phyloP scores from a whole-genome alignment of 2,329 filamentous ascomycete species.

The Stagonosporopsis tanaceti region DNA sequence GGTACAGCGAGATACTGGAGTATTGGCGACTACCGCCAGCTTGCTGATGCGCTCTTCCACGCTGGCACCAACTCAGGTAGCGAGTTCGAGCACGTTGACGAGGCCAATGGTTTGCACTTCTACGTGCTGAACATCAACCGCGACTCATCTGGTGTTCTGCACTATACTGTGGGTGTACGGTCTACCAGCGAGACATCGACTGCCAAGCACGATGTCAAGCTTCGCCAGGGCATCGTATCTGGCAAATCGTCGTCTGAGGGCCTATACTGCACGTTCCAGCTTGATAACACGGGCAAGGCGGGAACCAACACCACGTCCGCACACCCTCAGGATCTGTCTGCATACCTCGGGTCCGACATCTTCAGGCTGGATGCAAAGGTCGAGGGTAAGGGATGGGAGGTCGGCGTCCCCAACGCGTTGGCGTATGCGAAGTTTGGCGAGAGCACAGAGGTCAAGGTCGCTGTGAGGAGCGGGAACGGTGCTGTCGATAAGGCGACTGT shows the following conservation, averaged over 20 bases:
- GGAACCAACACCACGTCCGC: slow-evolving; percentile 19
- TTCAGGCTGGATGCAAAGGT: slow-evolving; percentile 58
- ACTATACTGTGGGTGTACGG: slow-evolving; percentile 59
- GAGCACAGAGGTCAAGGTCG: slow-evolving; percentile 52
- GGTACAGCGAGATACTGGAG: slow-evolving; percentile 58
- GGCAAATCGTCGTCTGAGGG: slow-evolving; percentile 43
- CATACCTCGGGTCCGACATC: slow-evolving; percentile 56
- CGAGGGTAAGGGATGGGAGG: slow-evolving; percentile 57
- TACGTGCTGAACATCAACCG: slow-evolving; percentile 58
- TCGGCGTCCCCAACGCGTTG: slow-evolving; percentile 52
- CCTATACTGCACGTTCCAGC: slow-evolving; percentile 57
- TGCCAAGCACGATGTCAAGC: slow-evolving; percentile 48
- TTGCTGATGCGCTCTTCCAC: slow-evolving; percentile 64
- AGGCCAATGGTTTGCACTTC: slow-evolving; percentile 59
- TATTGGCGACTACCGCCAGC: slow-evolving; percentile 63
- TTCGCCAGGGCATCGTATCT: slow-evolving; percentile 48
- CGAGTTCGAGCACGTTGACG: slow-evolving; percentile 59
- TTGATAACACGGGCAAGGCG: slow-evolving; percentile 56
- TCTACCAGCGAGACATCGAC: slow-evolving; percentile 51
- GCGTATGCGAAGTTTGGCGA: slow-evolving; percentile 55
- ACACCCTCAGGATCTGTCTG: slow-evolving; percentile 49
- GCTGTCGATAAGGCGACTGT: slow-evolving; percentile 50
- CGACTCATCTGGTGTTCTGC: slow-evolving; percentile 54
- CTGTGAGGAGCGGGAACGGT: slow-evolving; percentile 46
- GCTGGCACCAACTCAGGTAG: slow-evolving; percentile 62